These are phyloP conservation scores for Juglanconis juglandina DNA, from an alignment of 2,329 filamentous ascomycete genomes.

Conservation along the genomic window DNA sequence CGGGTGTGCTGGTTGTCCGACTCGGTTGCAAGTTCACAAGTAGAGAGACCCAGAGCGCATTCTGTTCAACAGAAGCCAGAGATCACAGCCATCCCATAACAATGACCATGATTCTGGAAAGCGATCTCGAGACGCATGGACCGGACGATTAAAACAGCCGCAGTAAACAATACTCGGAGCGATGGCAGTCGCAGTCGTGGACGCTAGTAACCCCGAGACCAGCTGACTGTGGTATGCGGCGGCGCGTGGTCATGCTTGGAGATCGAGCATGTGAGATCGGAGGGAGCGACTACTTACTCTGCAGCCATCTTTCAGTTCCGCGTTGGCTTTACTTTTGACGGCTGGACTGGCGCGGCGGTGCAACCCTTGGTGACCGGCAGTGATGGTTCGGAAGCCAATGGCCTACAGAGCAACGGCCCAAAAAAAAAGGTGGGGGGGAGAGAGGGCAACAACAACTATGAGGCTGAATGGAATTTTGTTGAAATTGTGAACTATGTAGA, in stretches of 20 bases:
- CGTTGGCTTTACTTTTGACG: not conserved
- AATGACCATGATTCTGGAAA: too few species aligned
- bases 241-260: not conserved
- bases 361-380: too few species aligned
- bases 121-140: too few species aligned
- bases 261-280: not conserved
- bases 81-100: not conserved
- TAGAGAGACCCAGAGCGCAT: not conserved
- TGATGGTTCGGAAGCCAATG: too few species aligned
- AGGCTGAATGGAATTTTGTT: not conserved
- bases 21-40: not conserved
- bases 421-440: too few species aligned
- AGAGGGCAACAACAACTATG: too few species aligned
- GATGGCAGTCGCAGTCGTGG: not conserved
- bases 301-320: conserved; percentile 11
- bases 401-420: too few species aligned
- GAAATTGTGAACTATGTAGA: not conserved
- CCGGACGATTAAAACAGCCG: too few species aligned
- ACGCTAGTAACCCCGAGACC: not conserved
- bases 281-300: conserved; percentile 14
- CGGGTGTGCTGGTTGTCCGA: not conserved
- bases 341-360: not conserved
- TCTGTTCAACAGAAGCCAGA: not conserved
- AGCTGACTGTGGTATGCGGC: not conserved
- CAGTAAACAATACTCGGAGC: not conserved